Evolutionary conservation across 768 basidiomycete species (phyloP).

Genomic region (Heimioporus sp.): DNA sequence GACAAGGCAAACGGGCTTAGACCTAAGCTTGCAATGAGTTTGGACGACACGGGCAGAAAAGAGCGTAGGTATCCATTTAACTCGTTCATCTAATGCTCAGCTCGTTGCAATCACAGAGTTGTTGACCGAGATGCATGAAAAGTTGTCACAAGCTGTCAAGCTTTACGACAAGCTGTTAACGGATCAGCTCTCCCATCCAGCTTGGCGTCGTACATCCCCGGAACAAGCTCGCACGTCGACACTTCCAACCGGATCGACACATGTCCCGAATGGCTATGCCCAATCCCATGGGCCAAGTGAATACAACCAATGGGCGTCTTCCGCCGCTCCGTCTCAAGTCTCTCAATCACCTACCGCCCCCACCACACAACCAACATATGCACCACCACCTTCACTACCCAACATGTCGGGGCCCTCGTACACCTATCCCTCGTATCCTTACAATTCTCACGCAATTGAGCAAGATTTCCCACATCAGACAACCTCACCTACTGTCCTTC

Average conservation of each 20-base stretch:
- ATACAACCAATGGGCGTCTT: slow-evolving; percentile 34
- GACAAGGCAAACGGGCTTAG: slow-evolving; percentile 77
- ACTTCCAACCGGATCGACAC: slow-evolving; percentile 26
- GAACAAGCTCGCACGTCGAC: slow-evolving; percentile 19
- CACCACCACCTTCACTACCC: slow-evolving; percentile 17
- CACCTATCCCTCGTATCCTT: slow-evolving; percentile 11
- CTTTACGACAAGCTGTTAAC: slow-evolving; percentile 89
- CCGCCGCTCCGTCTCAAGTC: slow-evolving; percentile 23
- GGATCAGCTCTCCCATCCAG: slow-evolving; percentile 72
- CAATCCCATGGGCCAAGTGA: slow-evolving; percentile 20
- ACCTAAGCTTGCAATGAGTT: slow-evolving; percentile 78
- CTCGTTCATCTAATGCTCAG: background rate
- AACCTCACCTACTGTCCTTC: slow-evolving; percentile 8
- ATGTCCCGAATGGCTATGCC: slow-evolving; percentile 32
- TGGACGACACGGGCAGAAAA: slow-evolving; percentile 85
- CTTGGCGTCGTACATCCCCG: slow-evolving; percentile 46
- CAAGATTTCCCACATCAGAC: slow-evolving; percentile 13
- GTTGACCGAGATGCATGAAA: slow-evolving; percentile 91
- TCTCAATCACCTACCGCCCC: slow-evolving; percentile 27
- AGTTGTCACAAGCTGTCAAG: slow-evolving; percentile 88
- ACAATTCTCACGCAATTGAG: slow-evolving; percentile 6
- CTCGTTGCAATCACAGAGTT: slow-evolving; percentile 51
- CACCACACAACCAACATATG: slow-evolving; percentile 29
- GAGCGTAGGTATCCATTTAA: slow-evolving; percentile 55
- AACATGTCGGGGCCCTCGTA: slow-evolving; percentile 14